These are phyloP conservation scores for Rhizopogon vesiculosus DNA, from an alignment of 768 basidiomycete genomes.

Conservation along the genomic window DNA sequence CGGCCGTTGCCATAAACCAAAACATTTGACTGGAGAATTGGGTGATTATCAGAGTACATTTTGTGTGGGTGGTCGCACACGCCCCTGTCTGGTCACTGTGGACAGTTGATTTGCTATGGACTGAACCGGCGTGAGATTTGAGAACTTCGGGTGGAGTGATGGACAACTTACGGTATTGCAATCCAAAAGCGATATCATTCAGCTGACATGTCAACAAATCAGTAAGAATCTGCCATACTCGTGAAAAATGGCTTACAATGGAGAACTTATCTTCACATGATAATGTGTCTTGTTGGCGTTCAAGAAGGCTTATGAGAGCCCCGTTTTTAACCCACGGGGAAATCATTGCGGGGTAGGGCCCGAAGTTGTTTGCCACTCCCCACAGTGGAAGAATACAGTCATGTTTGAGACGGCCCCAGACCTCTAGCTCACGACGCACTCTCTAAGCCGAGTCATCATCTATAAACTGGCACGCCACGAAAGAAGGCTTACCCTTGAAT, in stretches of 20 bases:
- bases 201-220: slow-evolving; percentile 20
- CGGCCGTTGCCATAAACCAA: slow-evolving; percentile 34
- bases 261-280: slow-evolving; percentile 6
- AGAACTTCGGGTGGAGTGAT: background rate
- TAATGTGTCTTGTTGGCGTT: slow-evolving; percentile 1
- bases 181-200: slow-evolving; percentile 33
- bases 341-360: slow-evolving; percentile 15
- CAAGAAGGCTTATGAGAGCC: slow-evolving; percentile 8
- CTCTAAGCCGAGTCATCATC: slow-evolving; percentile 13
- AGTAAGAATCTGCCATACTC: background rate
- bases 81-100: slow-evolving; percentile 5
- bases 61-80: background rate
- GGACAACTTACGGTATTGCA: slow-evolving; percentile 31
- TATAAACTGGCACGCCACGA: background rate
- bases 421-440: slow-evolving; percentile 15
- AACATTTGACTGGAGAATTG: background rate
- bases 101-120: background rate
- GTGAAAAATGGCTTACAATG: slow-evolving; percentile 10
- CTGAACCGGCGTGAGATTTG: background rate
- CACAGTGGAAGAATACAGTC: no score
- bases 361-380: slow-evolving; percentile 13
- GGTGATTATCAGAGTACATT: background rate
- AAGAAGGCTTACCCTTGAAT: no score
- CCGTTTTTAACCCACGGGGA: slow-evolving; percentile 16
- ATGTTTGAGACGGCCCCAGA: slow-evolving; percentile 17